Evolutionary conservation across 2,329 filamentous ascomycete species (phyloP), one percentile per base, ranked within the genome.

Genomic region (Fusarium sp.): DNA sequence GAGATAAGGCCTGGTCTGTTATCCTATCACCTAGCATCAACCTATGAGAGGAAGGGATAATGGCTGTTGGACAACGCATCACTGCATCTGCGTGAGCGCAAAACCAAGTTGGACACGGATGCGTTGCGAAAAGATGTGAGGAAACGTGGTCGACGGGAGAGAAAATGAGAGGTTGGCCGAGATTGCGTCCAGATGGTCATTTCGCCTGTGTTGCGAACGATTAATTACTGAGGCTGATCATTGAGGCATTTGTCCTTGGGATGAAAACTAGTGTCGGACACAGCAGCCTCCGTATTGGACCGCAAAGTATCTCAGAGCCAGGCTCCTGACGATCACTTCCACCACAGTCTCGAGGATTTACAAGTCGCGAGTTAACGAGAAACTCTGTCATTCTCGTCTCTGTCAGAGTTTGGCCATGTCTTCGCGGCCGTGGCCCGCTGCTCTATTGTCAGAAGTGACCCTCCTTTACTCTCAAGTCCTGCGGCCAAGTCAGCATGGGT

Each of bases 51-150:
- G 77, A 80, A 84, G 80, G 81, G 81, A 82, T 82, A 67, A 82
- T 81, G 81, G 81, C 81, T 86, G 85, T 83, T 84, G 79, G 79
- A 83, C 84, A 85, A 81, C 84, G 77, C 83, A 85, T 80, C 83
- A 80, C 69, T 84, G 83, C 84, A 84, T 80, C 66, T 72, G 24
- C 63, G 63, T 71, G 76, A 76, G 72, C 72, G 72, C 72, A 75
- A 78, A 78, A 77, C 56, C 66, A 76, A 77, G 75, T 66, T 69
- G 51, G 61, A 70, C 67, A 73, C 64, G 68, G 48, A 66, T 64
- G 54, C 42, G 49, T 54, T 63, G 65, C 42, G 60, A 66, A 49
- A 70, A 58, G 64, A 66, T 38, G 58, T 17, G 62, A 65, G 63
- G n/a, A 60, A 74, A 72, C 44, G 44, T 45, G 54, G 42, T 41